Base-by-base conservation (phyloP, 2,329 filamentous ascomycete genomes). In the Eutypa lata region DNA sequence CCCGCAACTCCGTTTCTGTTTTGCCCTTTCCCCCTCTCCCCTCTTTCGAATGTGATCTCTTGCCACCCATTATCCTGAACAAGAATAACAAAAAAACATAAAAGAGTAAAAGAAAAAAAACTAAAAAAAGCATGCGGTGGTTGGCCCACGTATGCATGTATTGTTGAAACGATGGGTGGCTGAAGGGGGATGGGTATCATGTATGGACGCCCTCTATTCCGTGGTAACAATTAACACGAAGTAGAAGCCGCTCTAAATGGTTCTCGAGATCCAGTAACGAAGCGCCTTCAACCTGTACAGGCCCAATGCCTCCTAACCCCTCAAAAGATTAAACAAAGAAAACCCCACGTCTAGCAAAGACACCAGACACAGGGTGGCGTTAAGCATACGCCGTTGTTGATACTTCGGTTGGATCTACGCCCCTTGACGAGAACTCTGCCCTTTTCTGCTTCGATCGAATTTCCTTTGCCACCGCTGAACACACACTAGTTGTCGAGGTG, bases 401-500 rank as follows among this genome's bases (percentile, higher is more conserved):
- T 73, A 47, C 72, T 21, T 13, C 3, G 38, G 10, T 11, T 21
- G 8, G 19, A 22, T 22, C 49, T 37, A 22, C 52, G 38, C 51
- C 52, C 56, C 50, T 60, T 64, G 19, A 59, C 47, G 22, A 65
- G 53, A 19, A 63, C 52, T 47, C 47, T 63, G 37, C 59, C 59
- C 38, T 56, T 50, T 43, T 38, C 38, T 42, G 10, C 16, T n/a
- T 7, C 19, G n/a, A 13, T 47, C n/a, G 45, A 19, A 31, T 35
- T 33, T 19, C 13, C 44, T 49, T 52, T 60, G 35, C 47, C 46
- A 26, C 51, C 55, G 42, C 19, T 52, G 40, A 55, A 57, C 44
- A 51, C 31, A 38, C 46, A 51, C 72, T 68, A 84, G 62, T 82
- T 79, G 64, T 81, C 71, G 48, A 84, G 67, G 47, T 77, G 75